These are phyloP conservation scores for Musa balbisiana DNA, from an alignment of 202 grass and related monocot species.

Conservation along the genomic window DNA sequence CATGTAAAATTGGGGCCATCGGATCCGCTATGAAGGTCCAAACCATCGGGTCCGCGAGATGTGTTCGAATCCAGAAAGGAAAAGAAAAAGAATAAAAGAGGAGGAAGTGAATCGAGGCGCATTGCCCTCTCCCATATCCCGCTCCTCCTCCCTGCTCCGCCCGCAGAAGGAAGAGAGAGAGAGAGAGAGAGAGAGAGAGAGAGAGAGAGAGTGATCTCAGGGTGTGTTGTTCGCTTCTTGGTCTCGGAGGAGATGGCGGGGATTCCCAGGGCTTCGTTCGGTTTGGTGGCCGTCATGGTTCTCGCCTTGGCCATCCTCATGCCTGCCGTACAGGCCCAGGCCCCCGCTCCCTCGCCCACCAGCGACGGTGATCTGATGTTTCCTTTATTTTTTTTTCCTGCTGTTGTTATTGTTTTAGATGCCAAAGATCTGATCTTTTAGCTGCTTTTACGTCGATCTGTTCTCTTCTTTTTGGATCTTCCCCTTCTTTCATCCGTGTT, in stretches of 20 bases:
- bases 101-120: too few relatives aligned
- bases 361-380: constrained; percentile 26
- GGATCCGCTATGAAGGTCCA: too few relatives aligned
- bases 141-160: constrained; percentile 8
- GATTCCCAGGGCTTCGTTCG: constrained; percentile 18
- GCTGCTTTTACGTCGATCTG: neutral
- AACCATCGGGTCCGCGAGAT: too few relatives aligned
- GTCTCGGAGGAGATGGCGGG: constrained; percentile 11
- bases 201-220: too few relatives aligned
- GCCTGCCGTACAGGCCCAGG: constrained; percentile 34
- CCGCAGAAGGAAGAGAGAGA: constrained; percentile 29
- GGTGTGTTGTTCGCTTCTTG: too few relatives aligned
- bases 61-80: too few relatives aligned
- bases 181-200: neutral
- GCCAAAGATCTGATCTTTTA: neutral
- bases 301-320: constrained; percentile 25
- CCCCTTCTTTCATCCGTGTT: too few relatives aligned
- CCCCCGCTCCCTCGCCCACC: constrained; percentile 30
- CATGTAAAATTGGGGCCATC: too few relatives aligned
- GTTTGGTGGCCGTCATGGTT: constrained; percentile 14
- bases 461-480: too few relatives aligned
- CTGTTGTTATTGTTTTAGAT: neutral
- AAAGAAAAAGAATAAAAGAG: too few relatives aligned
- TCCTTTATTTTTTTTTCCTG: neutral
- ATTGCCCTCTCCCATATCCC: too few relatives aligned